Conservation (phyloP, 179 eudicot genomes). For the Gypsophila paniculata region DNA sequence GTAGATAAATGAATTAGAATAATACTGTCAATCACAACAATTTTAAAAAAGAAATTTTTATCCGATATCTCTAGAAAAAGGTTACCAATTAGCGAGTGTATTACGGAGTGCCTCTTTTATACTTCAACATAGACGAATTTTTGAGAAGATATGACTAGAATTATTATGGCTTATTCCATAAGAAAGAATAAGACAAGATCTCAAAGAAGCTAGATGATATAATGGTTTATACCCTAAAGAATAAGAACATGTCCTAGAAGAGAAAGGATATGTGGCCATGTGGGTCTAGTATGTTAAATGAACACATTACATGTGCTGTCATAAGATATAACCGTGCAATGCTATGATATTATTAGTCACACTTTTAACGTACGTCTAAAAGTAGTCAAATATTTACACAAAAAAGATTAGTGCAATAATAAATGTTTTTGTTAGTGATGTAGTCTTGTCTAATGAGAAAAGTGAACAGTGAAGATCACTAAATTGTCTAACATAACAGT, state of each 20-base stretch:
- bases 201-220: not conserved
- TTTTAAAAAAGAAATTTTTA: not conserved
- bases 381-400: not conserved
- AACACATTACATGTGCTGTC: not conserved
- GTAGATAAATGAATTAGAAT: not conserved
- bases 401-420: not conserved
- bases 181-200: conserved; percentile 23
- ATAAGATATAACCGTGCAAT: conserved; percentile 6
- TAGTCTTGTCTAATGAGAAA: not conserved
- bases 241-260: not conserved
- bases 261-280: not conserved
- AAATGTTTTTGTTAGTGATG: not conserved
- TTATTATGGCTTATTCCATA: not conserved
- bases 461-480: too few relatives aligned
- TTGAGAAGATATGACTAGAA: too few relatives aligned
- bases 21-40: not conserved
- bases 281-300: not conserved
- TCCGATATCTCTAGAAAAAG: too few relatives aligned
- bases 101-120: too few relatives aligned
- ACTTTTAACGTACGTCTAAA: not conserved
- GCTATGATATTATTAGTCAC: not conserved
- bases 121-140: too few relatives aligned
- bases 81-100: too few relatives aligned
- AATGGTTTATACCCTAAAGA: not conserved
- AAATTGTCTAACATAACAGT: too few relatives aligned